Percentiles rank a stretch among this genome's conserved stretches.
phyloP scores from a whole-genome alignment of 148 eudicot genomes.

The Chenopodium quinoa region DNA sequence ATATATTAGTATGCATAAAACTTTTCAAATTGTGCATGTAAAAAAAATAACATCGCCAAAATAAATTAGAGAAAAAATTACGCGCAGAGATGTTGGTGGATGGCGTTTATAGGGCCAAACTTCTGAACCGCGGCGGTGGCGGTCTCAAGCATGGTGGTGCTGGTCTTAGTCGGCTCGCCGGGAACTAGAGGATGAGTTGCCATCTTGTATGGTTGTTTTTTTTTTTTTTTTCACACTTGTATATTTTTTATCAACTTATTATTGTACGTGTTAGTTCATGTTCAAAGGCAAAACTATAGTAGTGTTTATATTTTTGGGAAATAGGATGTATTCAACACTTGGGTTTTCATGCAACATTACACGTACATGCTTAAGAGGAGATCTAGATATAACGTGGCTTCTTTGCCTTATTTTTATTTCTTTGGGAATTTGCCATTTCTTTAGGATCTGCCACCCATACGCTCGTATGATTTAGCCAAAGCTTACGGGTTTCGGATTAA shows the following conservation, averaged over 20 bases:
- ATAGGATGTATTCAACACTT: conserved; percentile 12
- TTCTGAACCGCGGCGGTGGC: conserved; percentile 67
- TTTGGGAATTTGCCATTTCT: not conserved
- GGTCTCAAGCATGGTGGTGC: conserved; percentile 57
- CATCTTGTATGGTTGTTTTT: not conserved
- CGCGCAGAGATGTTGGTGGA: conserved; percentile 97
- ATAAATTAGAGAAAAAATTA: conserved; percentile 14
- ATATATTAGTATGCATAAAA: too few relatives aligned
- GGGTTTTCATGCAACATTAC: conserved; percentile 29
- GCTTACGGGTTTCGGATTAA: not conserved
- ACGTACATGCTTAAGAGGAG: not conserved
- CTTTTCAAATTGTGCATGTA: too few relatives aligned
- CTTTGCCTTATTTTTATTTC: not conserved
- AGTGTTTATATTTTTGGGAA: not conserved
- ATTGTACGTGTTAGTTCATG: not conserved
- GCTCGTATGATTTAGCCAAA: conserved; percentile 4
- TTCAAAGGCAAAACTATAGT: not conserved
- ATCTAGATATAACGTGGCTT: conserved; percentile 13
- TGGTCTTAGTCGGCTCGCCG: conserved; percentile 57
- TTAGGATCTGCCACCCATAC: conserved; percentile 6
- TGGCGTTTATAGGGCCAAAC: conserved; percentile 70
- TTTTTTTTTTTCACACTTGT: not conserved
- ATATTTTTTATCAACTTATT: not conserved
- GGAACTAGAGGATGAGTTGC: conserved; percentile 47
- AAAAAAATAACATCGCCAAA: too few relatives aligned